Evolutionary conservation across 1,284 basidiomycete species (phyloP).

Genomic region (Leucoagaricus sp.): DNA sequence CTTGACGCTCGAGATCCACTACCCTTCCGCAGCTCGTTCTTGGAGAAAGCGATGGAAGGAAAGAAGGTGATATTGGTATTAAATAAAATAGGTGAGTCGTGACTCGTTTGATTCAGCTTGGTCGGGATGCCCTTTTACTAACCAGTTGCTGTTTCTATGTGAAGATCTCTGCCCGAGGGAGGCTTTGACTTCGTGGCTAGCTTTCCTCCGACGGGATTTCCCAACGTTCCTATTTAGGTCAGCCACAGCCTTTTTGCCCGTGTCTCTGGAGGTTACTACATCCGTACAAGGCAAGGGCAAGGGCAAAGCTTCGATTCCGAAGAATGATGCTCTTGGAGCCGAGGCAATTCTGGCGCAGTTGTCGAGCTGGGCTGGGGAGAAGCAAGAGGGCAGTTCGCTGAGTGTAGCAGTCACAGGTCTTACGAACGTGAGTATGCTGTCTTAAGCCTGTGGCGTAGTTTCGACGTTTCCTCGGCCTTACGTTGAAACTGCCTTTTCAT

Average conservation of each 20-base stretch:
- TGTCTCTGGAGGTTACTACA: constrained; percentile 27
- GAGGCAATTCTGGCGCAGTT: constrained; percentile 50
- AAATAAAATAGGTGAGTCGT: constrained; percentile 81
- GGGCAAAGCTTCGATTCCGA: constrained; percentile 43
- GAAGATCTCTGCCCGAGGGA: constrained; percentile 89
- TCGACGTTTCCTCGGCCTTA: background rate
- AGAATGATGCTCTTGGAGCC: constrained; percentile 60
- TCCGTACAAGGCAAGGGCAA: constrained; percentile 44
- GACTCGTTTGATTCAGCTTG: background rate
- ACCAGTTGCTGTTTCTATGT: constrained; percentile 1
- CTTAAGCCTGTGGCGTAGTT: background rate
- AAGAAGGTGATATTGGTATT: constrained; percentile 72
- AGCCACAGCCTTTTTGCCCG: constrained; percentile 65
- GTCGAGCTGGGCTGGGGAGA: constrained; percentile 46
- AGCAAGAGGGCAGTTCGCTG: constrained; percentile 44
- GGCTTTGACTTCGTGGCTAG: constrained; percentile 77
- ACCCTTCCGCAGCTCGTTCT: constrained; percentile 61
- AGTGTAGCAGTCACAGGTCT: constrained; percentile 76
- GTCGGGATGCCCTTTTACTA: background rate
- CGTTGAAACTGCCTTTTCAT: constrained; percentile 11
- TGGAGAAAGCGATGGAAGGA: constrained; percentile 58
- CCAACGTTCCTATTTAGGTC: constrained; percentile 85
- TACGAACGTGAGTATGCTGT: constrained; percentile 57
- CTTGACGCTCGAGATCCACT: constrained; percentile 87
- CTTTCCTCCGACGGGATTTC: constrained; percentile 64